Evolutionary conservation across 2,329 filamentous ascomycete genomes (phyloP), one percentile per base, ranked within the genome.

Genomic region (Botrytis medusae): DNA sequence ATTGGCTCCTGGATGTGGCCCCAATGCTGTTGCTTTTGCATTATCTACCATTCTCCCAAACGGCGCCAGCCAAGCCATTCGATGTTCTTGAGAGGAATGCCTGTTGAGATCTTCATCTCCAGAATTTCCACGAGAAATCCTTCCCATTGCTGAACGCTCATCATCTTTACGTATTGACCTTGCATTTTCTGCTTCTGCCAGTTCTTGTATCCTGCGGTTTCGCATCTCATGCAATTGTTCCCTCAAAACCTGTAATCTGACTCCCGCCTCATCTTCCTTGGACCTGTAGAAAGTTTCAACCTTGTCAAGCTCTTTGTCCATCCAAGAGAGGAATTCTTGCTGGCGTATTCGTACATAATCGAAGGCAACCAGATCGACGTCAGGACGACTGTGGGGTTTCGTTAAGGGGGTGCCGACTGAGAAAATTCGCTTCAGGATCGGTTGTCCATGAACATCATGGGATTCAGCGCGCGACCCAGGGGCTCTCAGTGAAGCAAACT

Each of bases 181-280:
- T 16, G 75, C 74, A 20, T 76, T 75, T 69, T 79, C 76, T 14
- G 74, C 75, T 14, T 73, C 73, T 34, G 78, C 78, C 22, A 94
- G 85, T 80, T 98, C 94, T 70, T 91, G 87, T 42, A 93, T 87
- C 34, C 95, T 90, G 22, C 92, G 89, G 81, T 97, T 94, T 62
- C 94, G 89, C 94, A 98, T 97, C 78, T 97, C 92, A 80, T 97
- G 95, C 46, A 99, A 86, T 81, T 99, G 96, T 69, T 94, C 90
- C 60, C 93, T 89, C 64, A 99, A 85, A 6, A 92, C 82, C 0
- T 85, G 84, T 37, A 98, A 84, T 2, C 95, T 89, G 72, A 91
- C 84, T 0, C 90, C 92, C 0, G 95, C 93, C 80, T 98, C 93
- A 42, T 93, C 88, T 80, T 99, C 96, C 80, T 98, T 98, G 77